phyloP scores from a whole-genome alignment of 768 basidiomycete genomes.

The Trametes coccinea region DNA sequence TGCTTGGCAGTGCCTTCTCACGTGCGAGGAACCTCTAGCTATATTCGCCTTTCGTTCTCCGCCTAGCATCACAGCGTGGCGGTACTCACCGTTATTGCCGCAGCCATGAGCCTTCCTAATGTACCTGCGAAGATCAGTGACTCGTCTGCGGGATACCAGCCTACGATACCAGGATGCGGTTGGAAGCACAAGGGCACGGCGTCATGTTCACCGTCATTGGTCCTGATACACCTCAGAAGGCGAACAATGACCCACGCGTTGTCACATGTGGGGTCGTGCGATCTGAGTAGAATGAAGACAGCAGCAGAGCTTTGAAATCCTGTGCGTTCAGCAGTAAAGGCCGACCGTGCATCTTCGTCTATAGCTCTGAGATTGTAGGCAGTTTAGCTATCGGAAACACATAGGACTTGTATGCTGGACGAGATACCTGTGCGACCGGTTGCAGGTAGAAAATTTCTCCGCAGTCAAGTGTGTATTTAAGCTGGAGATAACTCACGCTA shows the following conservation, averaged over 20 bases:
- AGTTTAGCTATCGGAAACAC: too few species aligned
- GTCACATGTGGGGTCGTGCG: constrained; percentile 16
- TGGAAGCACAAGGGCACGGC: background rate
- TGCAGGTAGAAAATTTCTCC: too few species aligned
- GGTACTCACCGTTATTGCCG: constrained; percentile 1
- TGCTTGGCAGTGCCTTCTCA: constrained; percentile 6
- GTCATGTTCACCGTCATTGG: constrained; percentile 12
- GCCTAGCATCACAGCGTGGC: constrained; percentile 2
- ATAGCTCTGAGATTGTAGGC: too few species aligned
- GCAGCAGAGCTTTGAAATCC: too few species aligned
- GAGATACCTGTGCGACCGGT: too few species aligned
- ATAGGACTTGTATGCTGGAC: too few species aligned
- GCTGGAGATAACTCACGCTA: background rate
- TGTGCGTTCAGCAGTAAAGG: too few species aligned
- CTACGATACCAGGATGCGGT: background rate
- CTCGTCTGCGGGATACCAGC: background rate
- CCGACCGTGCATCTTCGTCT: too few species aligned
- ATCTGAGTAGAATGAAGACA: background rate
- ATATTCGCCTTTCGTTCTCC: background rate
- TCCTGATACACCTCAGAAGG: background rate
- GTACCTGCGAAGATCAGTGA: constrained; percentile 4
- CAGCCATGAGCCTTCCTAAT: background rate
- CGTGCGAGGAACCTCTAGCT: background rate
- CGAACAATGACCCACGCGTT: background rate
- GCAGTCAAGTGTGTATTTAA: too few species aligned